A percentile compares a stretch with the other conserved stretches of the same genome.
These are phyloP conservation scores for Metschnikowia reukaufii DNA, from an alignment of 805 yeast species.

Conservation along the genomic window DNA sequence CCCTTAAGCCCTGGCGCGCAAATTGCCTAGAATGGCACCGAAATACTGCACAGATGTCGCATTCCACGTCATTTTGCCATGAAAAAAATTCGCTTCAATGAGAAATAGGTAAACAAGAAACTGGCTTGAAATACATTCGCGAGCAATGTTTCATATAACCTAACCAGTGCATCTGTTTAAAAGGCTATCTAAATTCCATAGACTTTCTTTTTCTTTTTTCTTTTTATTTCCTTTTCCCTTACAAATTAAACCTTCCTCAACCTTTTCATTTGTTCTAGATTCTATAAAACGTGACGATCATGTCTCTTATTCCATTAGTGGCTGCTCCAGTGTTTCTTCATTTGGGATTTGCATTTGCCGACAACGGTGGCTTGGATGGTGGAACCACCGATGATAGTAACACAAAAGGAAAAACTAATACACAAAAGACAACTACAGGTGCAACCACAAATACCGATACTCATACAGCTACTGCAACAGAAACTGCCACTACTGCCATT, in stretches of 20 bases:
- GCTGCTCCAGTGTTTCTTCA: constrained; percentile 13
- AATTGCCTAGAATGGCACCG: too few relatives aligned
- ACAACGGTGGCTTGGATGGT: constrained; percentile 19
- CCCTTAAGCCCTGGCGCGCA: too few relatives aligned
- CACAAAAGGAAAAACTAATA: neutral
- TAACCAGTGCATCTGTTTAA: neutral
- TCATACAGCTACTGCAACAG: constrained; percentile 10
- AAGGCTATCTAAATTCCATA: neutral
- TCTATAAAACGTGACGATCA: neutral
- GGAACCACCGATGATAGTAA: neutral
- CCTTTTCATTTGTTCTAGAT: neutral
- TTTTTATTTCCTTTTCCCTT: too few relatives aligned
- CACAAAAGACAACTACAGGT: constrained; percentile 1
- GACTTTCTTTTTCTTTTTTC: neutral
- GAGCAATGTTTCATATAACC: neutral
- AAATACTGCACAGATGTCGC: too few relatives aligned
- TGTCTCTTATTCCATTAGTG: constrained; percentile 15
- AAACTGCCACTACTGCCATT: constrained; percentile 9
- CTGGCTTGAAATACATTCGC: neutral
- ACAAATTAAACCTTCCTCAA: too few relatives aligned
- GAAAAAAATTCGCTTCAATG: neutral
- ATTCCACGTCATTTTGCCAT: too few relatives aligned
- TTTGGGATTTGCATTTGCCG: constrained; percentile 17
- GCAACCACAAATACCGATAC: constrained; percentile 7
- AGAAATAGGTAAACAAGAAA: constrained; percentile 9